These are phyloP conservation scores for Colletotrichum orchidophilum DNA, from an alignment of 2,329 filamentous ascomycete species.

Conservation along the genomic window DNA sequence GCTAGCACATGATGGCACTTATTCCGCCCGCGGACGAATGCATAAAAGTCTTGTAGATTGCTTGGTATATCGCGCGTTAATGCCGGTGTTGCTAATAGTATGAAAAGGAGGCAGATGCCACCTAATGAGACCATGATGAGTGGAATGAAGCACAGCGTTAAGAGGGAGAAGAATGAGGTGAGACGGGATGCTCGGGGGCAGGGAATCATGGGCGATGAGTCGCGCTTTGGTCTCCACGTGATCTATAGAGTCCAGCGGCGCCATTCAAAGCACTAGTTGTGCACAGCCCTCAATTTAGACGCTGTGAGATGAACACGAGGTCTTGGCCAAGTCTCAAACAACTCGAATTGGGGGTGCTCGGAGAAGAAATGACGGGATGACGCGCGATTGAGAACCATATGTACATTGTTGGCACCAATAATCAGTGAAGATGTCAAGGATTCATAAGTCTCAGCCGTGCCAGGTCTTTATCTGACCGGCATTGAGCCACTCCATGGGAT, in stretches of 20 bases:
- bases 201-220: not conserved
- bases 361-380: constrained; percentile 11
- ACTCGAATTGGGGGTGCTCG: not conserved
- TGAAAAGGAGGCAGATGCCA: not conserved
- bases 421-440: not conserved
- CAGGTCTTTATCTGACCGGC: not conserved
- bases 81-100: not conserved
- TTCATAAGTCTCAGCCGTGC: no score
- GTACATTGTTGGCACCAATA: no score
- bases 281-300: constrained; percentile 17
- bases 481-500: not conserved
- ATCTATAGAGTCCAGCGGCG: not conserved
- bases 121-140: not conserved
- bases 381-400: not conserved
- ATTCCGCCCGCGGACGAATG: constrained; percentile 47
- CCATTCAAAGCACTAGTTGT: constrained; percentile 1
- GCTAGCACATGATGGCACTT: constrained; percentile 50
- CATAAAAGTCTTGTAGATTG: constrained; percentile 53
- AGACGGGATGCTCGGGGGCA: constrained; percentile 8
- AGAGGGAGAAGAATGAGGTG: constrained; percentile 5
- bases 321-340: constrained; percentile 11
- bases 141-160: not conserved
- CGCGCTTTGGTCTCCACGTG: constrained; percentile 25
- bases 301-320: constrained; percentile 15
- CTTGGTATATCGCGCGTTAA: constrained; percentile 47